Conservation (phyloP, 1,284 basidiomycete genomes). For the Amylostereum chailletii region DNA sequence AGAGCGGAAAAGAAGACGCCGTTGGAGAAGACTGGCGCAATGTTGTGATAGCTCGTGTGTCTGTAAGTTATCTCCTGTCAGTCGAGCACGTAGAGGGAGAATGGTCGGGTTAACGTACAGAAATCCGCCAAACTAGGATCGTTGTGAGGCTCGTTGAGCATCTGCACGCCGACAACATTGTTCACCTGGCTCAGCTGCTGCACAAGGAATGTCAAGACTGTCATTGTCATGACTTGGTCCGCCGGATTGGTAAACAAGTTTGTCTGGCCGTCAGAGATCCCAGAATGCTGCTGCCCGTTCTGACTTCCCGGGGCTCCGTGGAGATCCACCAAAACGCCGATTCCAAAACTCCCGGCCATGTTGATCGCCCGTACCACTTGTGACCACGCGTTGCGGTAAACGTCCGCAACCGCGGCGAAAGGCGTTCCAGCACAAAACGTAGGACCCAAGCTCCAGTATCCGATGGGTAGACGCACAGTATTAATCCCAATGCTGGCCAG, state of each 20-base stretch:
- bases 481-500: slow-evolving; percentile 61
- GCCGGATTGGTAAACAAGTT: slow-evolving; percentile 42
- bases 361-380: slow-evolving; percentile 57
- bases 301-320: slow-evolving; percentile 70
- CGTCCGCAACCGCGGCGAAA: slow-evolving; percentile 46
- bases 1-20: slow-evolving; percentile 51
- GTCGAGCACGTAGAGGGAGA: slow-evolving; percentile 1
- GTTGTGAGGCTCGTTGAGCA: slow-evolving; percentile 68
- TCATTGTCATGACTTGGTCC: slow-evolving; percentile 52
- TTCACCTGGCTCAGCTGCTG: slow-evolving; percentile 50
- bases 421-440: slow-evolving; percentile 41
- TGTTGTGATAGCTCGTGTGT: slow-evolving; percentile 40
- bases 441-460: slow-evolving; percentile 57
- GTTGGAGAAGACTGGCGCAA: slow-evolving; percentile 41
- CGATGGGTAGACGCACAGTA: slow-evolving; percentile 63
- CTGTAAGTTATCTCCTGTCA: slow-evolving; percentile 19
- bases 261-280: slow-evolving; percentile 54
- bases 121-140: slow-evolving; percentile 39
- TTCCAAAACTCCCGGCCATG: slow-evolving; percentile 51
- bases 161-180: slow-evolving; percentile 71
- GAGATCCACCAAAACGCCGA: slow-evolving; percentile 71
- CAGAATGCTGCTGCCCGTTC: slow-evolving; percentile 67
- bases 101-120: slow-evolving; percentile 29
- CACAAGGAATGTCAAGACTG: slow-evolving; percentile 48
- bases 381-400: slow-evolving; percentile 60